phyloP scores from a whole-genome alignment of 73 alveolate genomes.

The Paramecium sexaurelia region DNA sequence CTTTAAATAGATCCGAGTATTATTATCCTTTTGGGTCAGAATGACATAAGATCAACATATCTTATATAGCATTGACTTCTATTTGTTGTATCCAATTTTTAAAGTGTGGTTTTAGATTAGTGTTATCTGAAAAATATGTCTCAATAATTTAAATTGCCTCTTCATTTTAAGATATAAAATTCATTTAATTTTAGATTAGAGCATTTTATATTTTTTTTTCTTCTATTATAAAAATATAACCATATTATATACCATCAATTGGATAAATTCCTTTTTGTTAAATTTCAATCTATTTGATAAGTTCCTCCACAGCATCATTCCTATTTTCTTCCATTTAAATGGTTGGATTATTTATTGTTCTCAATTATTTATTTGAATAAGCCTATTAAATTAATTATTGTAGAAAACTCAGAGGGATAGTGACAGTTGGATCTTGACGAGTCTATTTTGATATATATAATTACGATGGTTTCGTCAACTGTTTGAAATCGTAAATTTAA shows the following conservation, averaged over 20 bases:
- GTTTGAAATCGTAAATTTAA: slow-evolving; percentile 15
- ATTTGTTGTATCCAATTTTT: not conserved
- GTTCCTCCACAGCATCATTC: slow-evolving; percentile 29
- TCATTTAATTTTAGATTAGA: slow-evolving; percentile 14
- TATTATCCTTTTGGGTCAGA: slow-evolving; percentile 10
- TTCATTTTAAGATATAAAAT: not conserved
- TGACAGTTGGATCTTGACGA: slow-evolving; percentile 53
- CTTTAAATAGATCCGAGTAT: not conserved
- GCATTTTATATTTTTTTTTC: slow-evolving; percentile 22
- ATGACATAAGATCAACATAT: not conserved
- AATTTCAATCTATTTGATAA: not conserved
- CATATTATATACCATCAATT: not conserved
- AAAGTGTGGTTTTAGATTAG: not conserved
- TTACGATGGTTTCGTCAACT: not conserved
- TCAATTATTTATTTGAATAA: slow-evolving; percentile 16
- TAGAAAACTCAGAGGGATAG: slow-evolving; percentile 37
- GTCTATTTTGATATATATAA: not conserved
- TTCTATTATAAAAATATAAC: slow-evolving; percentile 12
- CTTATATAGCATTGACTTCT: slow-evolving; percentile 10
- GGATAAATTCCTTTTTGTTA: slow-evolving; percentile 8
- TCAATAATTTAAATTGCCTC: not conserved
- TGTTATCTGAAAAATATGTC: not conserved
- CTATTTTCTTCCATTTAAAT: not conserved
- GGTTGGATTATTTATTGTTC: not conserved
- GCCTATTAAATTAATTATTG: slow-evolving; percentile 1